Percentiles rank a stretch among this genome's conserved stretches.
Conservation (phyloP, 2,329 filamentous ascomycete species). For the Corinectria fuckeliana region DNA sequence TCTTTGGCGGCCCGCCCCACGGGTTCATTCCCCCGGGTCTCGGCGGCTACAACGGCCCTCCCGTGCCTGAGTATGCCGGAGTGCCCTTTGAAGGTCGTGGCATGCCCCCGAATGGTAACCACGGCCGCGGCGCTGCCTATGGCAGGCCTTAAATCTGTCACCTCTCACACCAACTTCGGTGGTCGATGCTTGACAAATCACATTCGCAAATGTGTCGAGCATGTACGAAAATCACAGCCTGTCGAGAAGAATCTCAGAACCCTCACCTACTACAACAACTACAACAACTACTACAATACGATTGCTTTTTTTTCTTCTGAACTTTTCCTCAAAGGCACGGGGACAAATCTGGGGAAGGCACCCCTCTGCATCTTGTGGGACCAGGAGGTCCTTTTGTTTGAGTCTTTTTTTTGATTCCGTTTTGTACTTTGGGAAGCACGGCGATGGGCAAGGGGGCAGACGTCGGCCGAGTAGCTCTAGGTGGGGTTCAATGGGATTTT, state of each 20-base stretch:
- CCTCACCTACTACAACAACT: conserved; percentile 5
- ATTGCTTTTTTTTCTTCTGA: conserved; percentile 6
- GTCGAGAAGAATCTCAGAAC: conserved; percentile 23
- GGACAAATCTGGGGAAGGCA: conserved; percentile 7
- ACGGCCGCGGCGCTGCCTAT: conserved; percentile 43
- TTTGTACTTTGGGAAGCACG: conserved; percentile 33
- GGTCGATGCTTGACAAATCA: conserved; percentile 1
- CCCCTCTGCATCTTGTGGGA: conserved; percentile 17
- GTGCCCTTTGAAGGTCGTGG: conserved; percentile 61
- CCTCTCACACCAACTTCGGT: not conserved
- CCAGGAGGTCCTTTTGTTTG: conserved; percentile 21
- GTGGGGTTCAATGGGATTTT: conserved; percentile 34
- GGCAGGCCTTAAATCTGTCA: conserved; percentile 39
- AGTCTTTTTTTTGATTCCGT: conserved; percentile 26
- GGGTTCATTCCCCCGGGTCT: conserved; percentile 64
- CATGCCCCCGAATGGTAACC: conserved; percentile 57
- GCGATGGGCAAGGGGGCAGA: conserved; percentile 38
- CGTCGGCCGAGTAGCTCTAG: conserved; percentile 33
- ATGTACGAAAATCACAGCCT: conserved; percentile 33
- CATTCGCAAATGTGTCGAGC: conserved; percentile 6
- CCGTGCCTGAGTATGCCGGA: conserved; percentile 53
- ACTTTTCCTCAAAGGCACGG: not conserved
- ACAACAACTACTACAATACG: conserved; percentile 11
- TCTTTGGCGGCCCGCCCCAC: conserved; percentile 58
- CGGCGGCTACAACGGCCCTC: conserved; percentile 61